Evolutionary conservation across 2,329 filamentous ascomycete species (phyloP).

Genomic region (Myriangium duriaei): DNA sequence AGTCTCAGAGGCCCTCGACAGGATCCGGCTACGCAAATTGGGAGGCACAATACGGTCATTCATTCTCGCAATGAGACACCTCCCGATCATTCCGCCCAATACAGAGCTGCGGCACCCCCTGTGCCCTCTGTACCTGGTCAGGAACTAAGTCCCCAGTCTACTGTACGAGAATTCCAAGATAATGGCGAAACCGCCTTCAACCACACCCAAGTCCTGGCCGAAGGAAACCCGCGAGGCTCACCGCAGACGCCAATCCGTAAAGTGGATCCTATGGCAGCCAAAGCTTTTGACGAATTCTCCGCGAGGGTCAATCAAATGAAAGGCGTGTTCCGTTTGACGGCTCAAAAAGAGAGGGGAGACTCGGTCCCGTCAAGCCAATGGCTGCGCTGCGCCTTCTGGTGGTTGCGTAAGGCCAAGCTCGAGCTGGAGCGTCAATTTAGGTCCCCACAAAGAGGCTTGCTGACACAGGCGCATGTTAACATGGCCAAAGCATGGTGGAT

Average conservation of each 20-base stretch:
- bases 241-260: slow-evolving; percentile 1
- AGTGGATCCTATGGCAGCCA: slow-evolving; percentile 4
- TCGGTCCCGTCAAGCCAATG: slow-evolving; percentile 47
- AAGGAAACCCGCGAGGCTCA: neutral
- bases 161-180: neutral
- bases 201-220: neutral
- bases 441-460: slow-evolving; percentile 35
- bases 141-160: slow-evolving; percentile 3
- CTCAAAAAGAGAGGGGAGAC: slow-evolving; percentile 58
- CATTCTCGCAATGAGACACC: no score
- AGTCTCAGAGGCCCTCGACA: neutral
- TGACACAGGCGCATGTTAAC: slow-evolving; percentile 71
- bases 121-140: neutral
- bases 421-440: slow-evolving; percentile 62
- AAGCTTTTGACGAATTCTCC: slow-evolving; percentile 54
- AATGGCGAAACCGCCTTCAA: neutral
- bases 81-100: no score
- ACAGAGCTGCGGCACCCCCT: no score
- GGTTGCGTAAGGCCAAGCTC: slow-evolving; percentile 73
- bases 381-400: slow-evolving; percentile 67
- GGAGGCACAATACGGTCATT: neutral
- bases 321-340: slow-evolving; percentile 63
- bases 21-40: neutral
- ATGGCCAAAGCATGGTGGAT: slow-evolving; percentile 81
- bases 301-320: slow-evolving; percentile 59